Base-by-base conservation (phyloP, 768 basidiomycete genomes). In the Coprinopsis sp. region DNA sequence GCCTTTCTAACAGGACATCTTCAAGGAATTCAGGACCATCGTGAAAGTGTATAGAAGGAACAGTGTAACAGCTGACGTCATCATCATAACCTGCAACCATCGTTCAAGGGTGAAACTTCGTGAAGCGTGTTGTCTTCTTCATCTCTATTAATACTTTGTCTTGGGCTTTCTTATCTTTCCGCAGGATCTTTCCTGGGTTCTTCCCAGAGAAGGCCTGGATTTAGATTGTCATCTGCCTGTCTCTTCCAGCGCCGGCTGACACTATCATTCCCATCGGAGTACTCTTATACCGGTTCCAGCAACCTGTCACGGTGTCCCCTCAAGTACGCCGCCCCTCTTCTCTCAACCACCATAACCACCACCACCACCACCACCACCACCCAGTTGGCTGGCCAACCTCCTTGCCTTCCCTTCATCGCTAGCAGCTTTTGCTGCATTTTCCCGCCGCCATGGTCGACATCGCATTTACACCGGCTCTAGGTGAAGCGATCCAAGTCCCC, bases 391-490 rank as follows among this genome's bases (percentile, higher is more conserved):
- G 37, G 34, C 34, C 34, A 36, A 7, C 16, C 16, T 18, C 8
- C 34, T 8, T 18, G 13, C 34, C 7, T 6, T 18, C 34, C 7
- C 7, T 18, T 36, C 34, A n/a, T n/a, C n/a, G n/a, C n/a, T n/a
- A n/a, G n/a, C 45, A 23, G 23, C 19, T 37, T 48, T 47, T 27
- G 29, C n/a, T 11, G 29, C 21, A 33, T 44, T 40, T 42, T 42
- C 21, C 18, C 30, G 37, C 48, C 34, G 37, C 47, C 54, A 73
- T 71, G 72, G n/a, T n/a, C n/a, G 38, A 51, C 33, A 63, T 74
- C 37, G 48, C 38, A 4, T 76, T 76, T 57, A 60, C 49, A 37
- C 74, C 73, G 30, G 55, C 69, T 12, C 58, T 76, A 19, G 65
- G 62, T 22, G 60, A 68, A 33, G 60, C 57, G 5, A 47, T 67